A percentile compares a stretch with the other conserved stretches of the same genome.
Conservation (phyloP, 768 basidiomycete genomes). For the Mycena rebaudengoi region DNA sequence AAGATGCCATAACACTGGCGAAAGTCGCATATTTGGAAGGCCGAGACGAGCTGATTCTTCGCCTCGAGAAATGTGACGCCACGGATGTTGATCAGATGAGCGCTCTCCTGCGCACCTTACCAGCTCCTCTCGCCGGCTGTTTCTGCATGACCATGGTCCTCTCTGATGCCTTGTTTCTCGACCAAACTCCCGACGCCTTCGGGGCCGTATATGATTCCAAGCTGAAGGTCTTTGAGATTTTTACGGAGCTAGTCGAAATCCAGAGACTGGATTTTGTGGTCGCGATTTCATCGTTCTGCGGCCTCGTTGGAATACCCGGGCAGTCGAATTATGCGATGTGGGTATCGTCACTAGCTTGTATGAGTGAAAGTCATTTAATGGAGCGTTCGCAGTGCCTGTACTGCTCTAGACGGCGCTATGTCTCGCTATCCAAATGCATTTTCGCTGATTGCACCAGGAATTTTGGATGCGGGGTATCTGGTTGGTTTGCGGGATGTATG, state of each 20-base stretch:
- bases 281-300: conserved; percentile 9
- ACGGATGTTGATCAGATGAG: conserved; percentile 10
- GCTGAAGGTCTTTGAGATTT: conserved; percentile 1
- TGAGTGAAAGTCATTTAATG: neutral
- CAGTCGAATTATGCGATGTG: conserved; percentile 20
- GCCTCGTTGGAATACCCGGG: conserved; percentile 13
- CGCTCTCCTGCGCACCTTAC: neutral
- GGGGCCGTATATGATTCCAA: conserved; percentile 6
- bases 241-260: neutral
- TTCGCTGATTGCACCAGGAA: conserved; percentile 14
- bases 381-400: conserved; percentile 6
- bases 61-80: conserved; percentile 6
- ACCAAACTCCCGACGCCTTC: conserved; percentile 14
- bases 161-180: conserved; percentile 4
- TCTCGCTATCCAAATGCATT: conserved; percentile 17
- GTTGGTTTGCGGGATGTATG: conserved; percentile 4
- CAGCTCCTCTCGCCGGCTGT: conserved; percentile 12
- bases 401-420: conserved; percentile 13
- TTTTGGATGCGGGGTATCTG: conserved; percentile 13
- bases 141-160: conserved; percentile 12
- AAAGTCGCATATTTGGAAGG: conserved; percentile 12
- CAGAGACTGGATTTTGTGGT: conserved; percentile 14
- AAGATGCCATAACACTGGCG: conserved; percentile 7
- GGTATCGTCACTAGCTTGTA: neutral
- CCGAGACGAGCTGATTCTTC: conserved; percentile 2